Conservation (phyloP, 23 red algal species). For the Gracilaria vermiculophylla region DNA sequence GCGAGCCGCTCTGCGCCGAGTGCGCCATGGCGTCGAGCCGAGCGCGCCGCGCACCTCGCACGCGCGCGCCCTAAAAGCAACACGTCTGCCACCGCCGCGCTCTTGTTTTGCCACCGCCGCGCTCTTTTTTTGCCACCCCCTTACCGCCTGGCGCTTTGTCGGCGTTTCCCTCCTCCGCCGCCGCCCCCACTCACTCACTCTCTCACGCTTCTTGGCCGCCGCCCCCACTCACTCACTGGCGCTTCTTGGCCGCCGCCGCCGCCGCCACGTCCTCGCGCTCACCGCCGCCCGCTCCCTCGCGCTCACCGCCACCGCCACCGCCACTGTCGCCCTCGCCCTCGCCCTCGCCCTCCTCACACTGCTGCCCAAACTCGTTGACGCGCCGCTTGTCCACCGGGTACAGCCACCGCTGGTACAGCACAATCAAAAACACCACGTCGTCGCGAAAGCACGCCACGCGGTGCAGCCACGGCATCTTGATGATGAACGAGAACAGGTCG, state of each 20-base stretch:
- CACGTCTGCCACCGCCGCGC: too few relatives aligned
- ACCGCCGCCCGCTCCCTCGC: background rate
- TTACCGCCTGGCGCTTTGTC: too few relatives aligned
- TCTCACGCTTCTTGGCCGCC: too few relatives aligned
- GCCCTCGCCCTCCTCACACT: slow-evolving; percentile 49
- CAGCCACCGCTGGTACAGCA: slow-evolving; percentile 89
- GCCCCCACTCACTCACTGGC: too few relatives aligned
- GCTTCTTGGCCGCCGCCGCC: background rate
- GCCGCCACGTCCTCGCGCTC: slow-evolving; percentile 1
- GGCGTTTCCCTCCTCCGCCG: too few relatives aligned
- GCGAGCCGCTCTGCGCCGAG: too few relatives aligned
- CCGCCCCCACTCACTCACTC: too few relatives aligned
- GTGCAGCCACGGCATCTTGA: slow-evolving; percentile 96
- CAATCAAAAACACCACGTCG: slow-evolving; percentile 85
- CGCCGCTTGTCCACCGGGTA: slow-evolving; percentile 90
- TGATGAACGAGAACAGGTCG: slow-evolving; percentile 94
- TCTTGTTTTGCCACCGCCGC: too few relatives aligned
- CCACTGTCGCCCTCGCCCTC: background rate
- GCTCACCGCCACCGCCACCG: background rate
- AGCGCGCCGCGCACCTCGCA: too few relatives aligned
- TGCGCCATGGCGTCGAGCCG: too few relatives aligned
- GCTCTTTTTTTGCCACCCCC: too few relatives aligned
- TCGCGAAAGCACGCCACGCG: slow-evolving; percentile 94
- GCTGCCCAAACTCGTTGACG: slow-evolving; percentile 97
- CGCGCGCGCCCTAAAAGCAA: too few relatives aligned